Evolutionary conservation across 805 yeast species (phyloP), one percentile per base, ranked within the genome.

Genomic region (Schizosaccharomyces osmophilus): DNA sequence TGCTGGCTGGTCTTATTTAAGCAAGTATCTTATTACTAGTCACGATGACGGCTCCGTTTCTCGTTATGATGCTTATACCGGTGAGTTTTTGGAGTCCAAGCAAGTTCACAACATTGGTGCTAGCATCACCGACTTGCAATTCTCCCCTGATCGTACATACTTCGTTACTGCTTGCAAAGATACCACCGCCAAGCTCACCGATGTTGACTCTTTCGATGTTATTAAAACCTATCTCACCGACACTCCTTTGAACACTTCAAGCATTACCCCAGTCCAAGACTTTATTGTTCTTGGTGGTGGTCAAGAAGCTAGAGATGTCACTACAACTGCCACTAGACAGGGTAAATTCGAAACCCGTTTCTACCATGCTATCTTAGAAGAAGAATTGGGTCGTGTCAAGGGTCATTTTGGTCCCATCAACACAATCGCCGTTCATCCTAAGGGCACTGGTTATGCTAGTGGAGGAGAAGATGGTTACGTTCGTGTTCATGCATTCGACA

Each of bases 331-430:
- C 55, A 82, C 88, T 62, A 78, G 84, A 59, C 95, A 90, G 73
- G 98, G 98, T 76, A 87, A 87, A 71, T 93, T 93, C 73, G 97
- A 93, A 77, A 93, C 97, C 45, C 82, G 95, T 75, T 86, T 93
- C 72, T 87, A 83, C 75, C 97, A 93, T 75, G 93, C 90, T 75
- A 80, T 93, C 60, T 93, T 89, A 73, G 84, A 84, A 73, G 97
- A 90, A 71, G 97, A 90, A 73, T 83, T 93, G 66, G 98, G 97
- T 66, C 84, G 96, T 75, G 90, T 93, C 60, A 87, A 85, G 74
- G 99, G 98, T 63, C 99, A 93, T 77, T 93, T 93, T 78, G 99
- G 99, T 78, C 99, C 99, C 59, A 80, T 93, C 69, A 93, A 93
- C 77, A 82, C 85, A 66, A 79, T 93, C 65, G 95, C 95, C 41